Conservation (phyloP, 352 stramenopile genomes). For the Globisporangium orthogonon region DNA sequence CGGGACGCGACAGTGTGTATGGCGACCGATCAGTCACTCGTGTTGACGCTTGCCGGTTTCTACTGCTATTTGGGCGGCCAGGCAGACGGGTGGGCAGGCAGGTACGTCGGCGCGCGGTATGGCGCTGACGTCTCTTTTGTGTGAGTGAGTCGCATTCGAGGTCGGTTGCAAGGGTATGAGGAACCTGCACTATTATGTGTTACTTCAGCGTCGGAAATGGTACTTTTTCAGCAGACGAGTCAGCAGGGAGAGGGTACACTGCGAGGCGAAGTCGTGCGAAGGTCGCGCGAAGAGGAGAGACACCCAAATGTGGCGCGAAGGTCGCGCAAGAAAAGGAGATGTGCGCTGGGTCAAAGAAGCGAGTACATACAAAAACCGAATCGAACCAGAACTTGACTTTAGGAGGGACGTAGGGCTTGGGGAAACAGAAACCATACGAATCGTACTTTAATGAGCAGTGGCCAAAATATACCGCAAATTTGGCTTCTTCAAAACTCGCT, state of each 20-base stretch:
- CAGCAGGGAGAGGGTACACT: neutral
- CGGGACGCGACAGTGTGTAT: too few species aligned
- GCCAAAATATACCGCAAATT: too few species aligned
- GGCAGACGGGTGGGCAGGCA: too few species aligned
- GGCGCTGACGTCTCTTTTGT: neutral
- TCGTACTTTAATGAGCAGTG: neutral
- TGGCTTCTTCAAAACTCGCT: too few species aligned
- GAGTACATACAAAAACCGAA: neutral
- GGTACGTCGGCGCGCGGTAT: too few species aligned
- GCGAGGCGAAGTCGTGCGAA: neutral
- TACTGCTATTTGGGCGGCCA: too few species aligned
- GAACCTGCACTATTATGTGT: neutral
- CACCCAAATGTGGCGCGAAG: neutral
- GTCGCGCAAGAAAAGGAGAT: neutral
- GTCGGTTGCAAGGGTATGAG: neutral
- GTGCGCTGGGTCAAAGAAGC: neutral
- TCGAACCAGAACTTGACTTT: neutral
- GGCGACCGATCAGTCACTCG: too few species aligned
- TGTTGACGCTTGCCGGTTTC: too few species aligned
- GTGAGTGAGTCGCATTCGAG: neutral
- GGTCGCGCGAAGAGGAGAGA: neutral
- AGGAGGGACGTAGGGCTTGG: slow-evolving; percentile 1
- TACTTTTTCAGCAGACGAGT: neutral
- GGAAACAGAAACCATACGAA: neutral
- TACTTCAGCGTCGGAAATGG: too few species aligned